phyloP scores from a whole-genome alignment of 768 basidiomycete species.

The Naganishia friedmannii region DNA sequence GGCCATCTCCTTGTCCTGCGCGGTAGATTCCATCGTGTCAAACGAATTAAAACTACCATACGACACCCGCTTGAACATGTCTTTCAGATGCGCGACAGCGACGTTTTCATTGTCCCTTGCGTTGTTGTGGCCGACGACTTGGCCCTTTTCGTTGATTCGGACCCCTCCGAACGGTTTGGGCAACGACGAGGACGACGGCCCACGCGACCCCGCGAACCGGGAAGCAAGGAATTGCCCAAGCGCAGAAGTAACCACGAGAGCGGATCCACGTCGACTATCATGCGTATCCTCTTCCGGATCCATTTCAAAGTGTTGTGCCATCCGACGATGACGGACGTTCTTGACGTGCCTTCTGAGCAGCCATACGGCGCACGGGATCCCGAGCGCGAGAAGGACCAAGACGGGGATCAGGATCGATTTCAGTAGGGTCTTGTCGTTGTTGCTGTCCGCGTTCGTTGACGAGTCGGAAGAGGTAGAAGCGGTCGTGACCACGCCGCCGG shows the following conservation, averaged over 20 bases:
- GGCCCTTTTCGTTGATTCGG: slow-evolving; percentile 19
- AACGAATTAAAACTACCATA: slow-evolving; percentile 16
- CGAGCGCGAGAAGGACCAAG: slow-evolving; percentile 36
- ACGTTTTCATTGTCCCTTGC: background rate
- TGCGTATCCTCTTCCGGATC: slow-evolving; percentile 16
- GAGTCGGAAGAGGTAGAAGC: slow-evolving; percentile 2
- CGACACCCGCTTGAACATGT: slow-evolving; percentile 35
- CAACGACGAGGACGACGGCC: background rate
- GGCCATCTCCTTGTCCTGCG: slow-evolving; percentile 36
- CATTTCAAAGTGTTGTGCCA: slow-evolving; percentile 44
- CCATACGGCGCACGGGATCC: slow-evolving; percentile 40
- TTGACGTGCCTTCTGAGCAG: slow-evolving; percentile 39
- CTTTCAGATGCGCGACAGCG: slow-evolving; percentile 22
- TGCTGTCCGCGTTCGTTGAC: slow-evolving; percentile 1
- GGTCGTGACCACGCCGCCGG: slow-evolving; percentile 2
- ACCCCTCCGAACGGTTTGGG: slow-evolving; percentile 28
- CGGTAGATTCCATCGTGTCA: slow-evolving; percentile 12
- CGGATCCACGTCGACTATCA: too few relatives aligned
- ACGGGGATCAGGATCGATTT: slow-evolving; percentile 41
- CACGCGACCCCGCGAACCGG: background rate
- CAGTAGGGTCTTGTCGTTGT: slow-evolving; percentile 28
- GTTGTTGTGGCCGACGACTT: slow-evolving; percentile 10
- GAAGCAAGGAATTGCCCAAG: slow-evolving; percentile 24
- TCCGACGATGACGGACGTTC: slow-evolving; percentile 41
- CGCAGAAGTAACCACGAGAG: background rate